Base-by-base conservation (phyloP, 2,329 filamentous ascomycete species). In the Fusarium incarnatum region DNA sequence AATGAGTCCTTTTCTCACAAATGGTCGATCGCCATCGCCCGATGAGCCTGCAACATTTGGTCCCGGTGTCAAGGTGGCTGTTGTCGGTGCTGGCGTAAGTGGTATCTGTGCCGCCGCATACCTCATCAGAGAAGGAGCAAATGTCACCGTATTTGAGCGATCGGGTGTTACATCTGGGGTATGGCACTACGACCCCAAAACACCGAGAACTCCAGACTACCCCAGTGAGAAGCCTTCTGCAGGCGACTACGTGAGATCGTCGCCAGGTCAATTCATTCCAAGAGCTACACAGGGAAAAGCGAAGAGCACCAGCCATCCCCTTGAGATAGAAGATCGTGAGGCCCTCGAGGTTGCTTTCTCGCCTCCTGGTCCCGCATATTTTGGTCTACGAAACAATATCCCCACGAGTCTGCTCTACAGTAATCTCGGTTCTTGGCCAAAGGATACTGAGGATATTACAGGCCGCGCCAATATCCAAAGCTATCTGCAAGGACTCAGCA, bases 321-420 rank as follows among this genome's bases (percentile, higher is more conserved):
- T 72, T 1, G 42, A 62, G 0, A 27, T 2, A 0, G 12, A 49
- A 5, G 42, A 73, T 8, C 13, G 22, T 0, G 27, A 68, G 2
- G 30, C 34, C 18, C 46, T 70, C 2, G 46, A 66, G 16, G 52
- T 67, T 8, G 49, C 71, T 1, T 76, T 76, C 44, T 69, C 74
- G 2, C 71, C 59, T 27, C 78, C 77, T 0, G 78, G 78, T 1
- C 80, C 94, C 84, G 82, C 87, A 85, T 80, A 86, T 61, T 79
- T 78, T 8, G 84, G 85, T 4, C 80, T 94, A 10, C 90, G 90
- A 74, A 93, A 92, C 37, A 96, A 95, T 73, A 91, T 94, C 6
- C 91, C 92, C 0, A 89, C 90, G n/a, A 83, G 77, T 23, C 72
- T 85, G 5, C 81, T 86, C 78, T 76, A 78, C 44, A 84, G 79